Percentiles rank a stretch among this genome's conserved stretches.
phyloP scores from a whole-genome alignment of 73 alveolate species.

The Breviolum minutum region DNA sequence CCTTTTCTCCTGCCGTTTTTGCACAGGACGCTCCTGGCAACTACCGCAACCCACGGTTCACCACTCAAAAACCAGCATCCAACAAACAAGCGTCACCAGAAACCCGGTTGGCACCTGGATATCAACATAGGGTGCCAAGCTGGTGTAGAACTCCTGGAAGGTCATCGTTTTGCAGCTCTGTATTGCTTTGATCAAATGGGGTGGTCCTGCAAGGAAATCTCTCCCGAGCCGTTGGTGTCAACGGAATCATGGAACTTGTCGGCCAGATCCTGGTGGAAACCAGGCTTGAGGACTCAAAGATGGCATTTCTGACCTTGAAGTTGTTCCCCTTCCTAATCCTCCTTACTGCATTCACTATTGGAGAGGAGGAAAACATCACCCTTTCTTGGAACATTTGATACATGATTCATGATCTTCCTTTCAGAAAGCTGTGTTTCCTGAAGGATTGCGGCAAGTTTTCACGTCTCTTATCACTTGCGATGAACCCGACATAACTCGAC shows the following conservation, averaged over 20 bases:
- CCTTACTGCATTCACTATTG: too few relatives aligned
- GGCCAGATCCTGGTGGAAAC: conserved; percentile 67
- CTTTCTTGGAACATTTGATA: too few relatives aligned
- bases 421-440: too few relatives aligned
- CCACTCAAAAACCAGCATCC: too few relatives aligned
- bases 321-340: too few relatives aligned
- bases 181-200: not conserved
- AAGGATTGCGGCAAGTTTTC: too few relatives aligned
- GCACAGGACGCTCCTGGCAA: conserved; percentile 43
- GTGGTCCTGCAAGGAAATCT: conserved; percentile 75
- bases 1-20: conserved; percentile 1
- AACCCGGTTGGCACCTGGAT: not conserved
- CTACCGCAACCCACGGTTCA: not conserved
- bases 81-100: not conserved
- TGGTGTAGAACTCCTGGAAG: conserved; percentile 42
- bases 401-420: too few relatives aligned
- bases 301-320: not conserved
- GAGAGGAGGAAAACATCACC: too few relatives aligned
- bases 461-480: too few relatives aligned
- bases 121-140: conserved; percentile 63
- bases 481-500: too few relatives aligned
- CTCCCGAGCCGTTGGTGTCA: conserved; percentile 94
- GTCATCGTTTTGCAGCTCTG: not conserved
- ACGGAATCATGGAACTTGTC: conserved; percentile 60
- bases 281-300: too few relatives aligned